These are phyloP conservation scores for Rossbeevera mucosa DNA, from an alignment of 768 basidiomycete genomes.

Conservation along the genomic window DNA sequence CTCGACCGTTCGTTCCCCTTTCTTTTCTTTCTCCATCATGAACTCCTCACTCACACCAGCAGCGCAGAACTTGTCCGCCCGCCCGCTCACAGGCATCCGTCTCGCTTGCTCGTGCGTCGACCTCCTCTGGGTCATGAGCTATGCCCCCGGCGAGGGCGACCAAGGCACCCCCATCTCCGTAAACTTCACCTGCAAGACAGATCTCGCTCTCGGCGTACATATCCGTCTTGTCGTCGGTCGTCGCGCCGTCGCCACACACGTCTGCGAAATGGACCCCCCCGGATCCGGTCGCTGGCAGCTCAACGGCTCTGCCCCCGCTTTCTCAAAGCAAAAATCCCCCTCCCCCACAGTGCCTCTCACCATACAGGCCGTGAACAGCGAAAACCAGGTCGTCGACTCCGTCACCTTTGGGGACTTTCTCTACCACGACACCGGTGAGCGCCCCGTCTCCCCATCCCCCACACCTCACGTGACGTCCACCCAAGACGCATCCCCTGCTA, in stretches of 20 bases:
- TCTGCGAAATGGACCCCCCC: constrained; percentile 47
- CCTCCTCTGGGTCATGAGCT: constrained; percentile 62
- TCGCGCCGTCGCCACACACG: constrained; percentile 63
- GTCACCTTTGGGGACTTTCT: constrained; percentile 70
- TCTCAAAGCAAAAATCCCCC: constrained; percentile 36
- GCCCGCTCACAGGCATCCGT: constrained; percentile 5
- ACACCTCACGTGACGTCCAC: background rate
- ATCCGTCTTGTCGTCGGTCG: constrained; percentile 73
- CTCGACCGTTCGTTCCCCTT: background rate
- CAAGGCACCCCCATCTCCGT: constrained; percentile 61
- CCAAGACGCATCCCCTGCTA: constrained; percentile 7
- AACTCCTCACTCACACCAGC: constrained; percentile 9
- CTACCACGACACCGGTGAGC: constrained; percentile 49
- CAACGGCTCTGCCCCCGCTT: constrained; percentile 55
- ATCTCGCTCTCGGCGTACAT: constrained; percentile 36
- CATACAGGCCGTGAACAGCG: constrained; percentile 57
- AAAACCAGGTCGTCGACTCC: constrained; percentile 53
- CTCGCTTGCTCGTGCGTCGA: constrained; percentile 45
- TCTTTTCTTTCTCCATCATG: background rate
- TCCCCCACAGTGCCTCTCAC: constrained; percentile 49
- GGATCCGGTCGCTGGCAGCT: constrained; percentile 60
- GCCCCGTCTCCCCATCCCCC: background rate
- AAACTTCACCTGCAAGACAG: constrained; percentile 37
- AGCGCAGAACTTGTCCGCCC: constrained; percentile 2
- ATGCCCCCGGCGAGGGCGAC: constrained; percentile 60